Percentiles rank a stretch among this genome's conserved stretches.
phyloP scores from a whole-genome alignment of 345 rosid species.

The Eutrema heterophyllum region DNA sequence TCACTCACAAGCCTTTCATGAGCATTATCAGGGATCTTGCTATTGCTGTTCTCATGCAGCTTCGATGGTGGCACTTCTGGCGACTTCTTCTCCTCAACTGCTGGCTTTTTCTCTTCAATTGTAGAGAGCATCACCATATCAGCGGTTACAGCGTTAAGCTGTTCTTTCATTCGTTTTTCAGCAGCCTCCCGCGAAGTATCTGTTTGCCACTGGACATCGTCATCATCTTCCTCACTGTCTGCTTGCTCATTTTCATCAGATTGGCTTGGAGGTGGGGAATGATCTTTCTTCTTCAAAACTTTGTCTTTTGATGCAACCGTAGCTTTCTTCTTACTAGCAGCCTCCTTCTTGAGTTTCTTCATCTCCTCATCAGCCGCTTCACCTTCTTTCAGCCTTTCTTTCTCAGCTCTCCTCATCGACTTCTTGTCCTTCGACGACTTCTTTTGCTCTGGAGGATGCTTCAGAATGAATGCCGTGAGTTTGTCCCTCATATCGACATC shows the following conservation, averaged over 20 bases:
- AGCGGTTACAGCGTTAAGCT: constrained; percentile 56
- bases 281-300: constrained; percentile 37
- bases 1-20: constrained; percentile 35
- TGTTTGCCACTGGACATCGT: constrained; percentile 69
- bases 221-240: constrained; percentile 31
- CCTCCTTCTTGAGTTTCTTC: constrained; percentile 57
- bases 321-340: constrained; percentile 38
- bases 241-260: constrained; percentile 44
- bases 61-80: neutral
- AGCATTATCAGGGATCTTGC: constrained; percentile 8
- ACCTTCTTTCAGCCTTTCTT: constrained; percentile 69
- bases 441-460: constrained; percentile 63
- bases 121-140: constrained; percentile 71
- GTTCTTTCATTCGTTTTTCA: constrained; percentile 59
- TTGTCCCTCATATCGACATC: constrained; percentile 81
- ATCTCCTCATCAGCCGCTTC: constrained; percentile 75
- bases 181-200: constrained; percentile 72
- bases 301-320: constrained; percentile 36
- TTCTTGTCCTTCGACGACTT: constrained; percentile 58
- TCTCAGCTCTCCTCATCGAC: constrained; percentile 73
- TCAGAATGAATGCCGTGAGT: constrained; percentile 53
- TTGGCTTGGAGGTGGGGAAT: constrained; percentile 44
- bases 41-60: constrained; percentile 23
- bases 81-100: constrained; percentile 22
- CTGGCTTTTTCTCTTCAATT: constrained; percentile 42